Evolutionary conservation across 192 early-diverging fungal genomes (phyloP).

Genomic region (Coemansia reversa): DNA sequence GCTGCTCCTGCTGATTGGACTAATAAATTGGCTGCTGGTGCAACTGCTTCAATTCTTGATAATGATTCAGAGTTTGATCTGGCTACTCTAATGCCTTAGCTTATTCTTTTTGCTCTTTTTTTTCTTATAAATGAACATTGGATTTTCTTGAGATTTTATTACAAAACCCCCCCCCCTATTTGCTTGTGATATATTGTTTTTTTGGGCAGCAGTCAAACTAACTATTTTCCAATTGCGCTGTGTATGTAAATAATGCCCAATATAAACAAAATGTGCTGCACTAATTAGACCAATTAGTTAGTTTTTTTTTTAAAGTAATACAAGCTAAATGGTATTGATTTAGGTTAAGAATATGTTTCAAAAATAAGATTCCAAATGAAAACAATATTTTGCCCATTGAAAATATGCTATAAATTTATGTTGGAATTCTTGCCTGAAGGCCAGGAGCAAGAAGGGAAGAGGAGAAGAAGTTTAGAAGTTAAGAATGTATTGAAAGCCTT

Average conservation of each 20-base stretch:
- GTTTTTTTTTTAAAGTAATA: constrained; percentile 58
- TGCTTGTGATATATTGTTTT: too few species aligned
- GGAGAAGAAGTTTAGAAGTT: too few species aligned
- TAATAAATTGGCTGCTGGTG: constrained; percentile 13
- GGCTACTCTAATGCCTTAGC: constrained; percentile 20
- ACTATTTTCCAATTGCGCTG: too few species aligned
- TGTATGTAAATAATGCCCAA: too few species aligned
- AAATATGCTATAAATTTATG: constrained; percentile 34
- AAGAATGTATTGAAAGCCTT: too few species aligned
- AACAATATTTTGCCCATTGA: constrained; percentile 52
- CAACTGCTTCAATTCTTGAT: constrained; percentile 18
- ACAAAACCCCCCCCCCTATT: too few species aligned
- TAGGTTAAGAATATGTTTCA: constrained; percentile 68
- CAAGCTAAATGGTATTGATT: constrained; percentile 64
- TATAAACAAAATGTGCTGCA: constrained; percentile 49
- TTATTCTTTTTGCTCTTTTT: background rate
- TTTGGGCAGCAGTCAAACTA: too few species aligned
- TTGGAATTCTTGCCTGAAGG: too few species aligned
- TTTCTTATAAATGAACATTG: background rate
- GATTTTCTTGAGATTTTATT: too few species aligned
- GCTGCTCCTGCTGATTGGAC: constrained; percentile 19
- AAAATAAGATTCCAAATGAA: constrained; percentile 57
- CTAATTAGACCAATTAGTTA: constrained; percentile 61
- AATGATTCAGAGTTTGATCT: constrained; percentile 35
- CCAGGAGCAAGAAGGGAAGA: too few species aligned